Evolutionary conservation across 768 basidiomycete species (phyloP).

Genomic region (Lactifluus rugatus): DNA sequence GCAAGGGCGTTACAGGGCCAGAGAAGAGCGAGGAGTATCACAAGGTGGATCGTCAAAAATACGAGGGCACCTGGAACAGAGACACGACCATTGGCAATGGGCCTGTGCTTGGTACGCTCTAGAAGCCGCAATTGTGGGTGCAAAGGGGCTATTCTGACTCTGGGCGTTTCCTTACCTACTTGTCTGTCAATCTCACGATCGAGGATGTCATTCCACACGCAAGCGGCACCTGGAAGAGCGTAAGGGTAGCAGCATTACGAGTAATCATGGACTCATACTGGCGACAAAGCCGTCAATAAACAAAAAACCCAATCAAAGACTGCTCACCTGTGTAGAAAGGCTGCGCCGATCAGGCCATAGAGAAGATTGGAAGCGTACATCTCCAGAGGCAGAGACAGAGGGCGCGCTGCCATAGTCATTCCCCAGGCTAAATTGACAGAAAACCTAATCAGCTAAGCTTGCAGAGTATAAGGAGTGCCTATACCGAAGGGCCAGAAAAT

Average conservation of each 20-base stretch:
- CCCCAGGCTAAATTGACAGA: conserved; percentile 15
- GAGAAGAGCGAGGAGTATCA: conserved; percentile 8
- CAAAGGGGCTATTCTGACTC: not conserved
- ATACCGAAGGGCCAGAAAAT: conserved; percentile 21
- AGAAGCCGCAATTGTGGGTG: not conserved
- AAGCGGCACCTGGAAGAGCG: not conserved
- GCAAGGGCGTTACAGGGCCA: conserved; percentile 13
- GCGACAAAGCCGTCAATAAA: not conserved
- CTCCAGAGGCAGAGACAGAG: conserved; percentile 7
- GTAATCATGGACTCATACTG: not conserved
- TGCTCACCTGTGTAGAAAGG: not conserved
- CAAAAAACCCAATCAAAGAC: not conserved
- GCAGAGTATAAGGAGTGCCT: not conserved
- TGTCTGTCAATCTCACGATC: conserved; percentile 16
- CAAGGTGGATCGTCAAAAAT: conserved; percentile 14
- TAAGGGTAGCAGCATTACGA: not conserved
- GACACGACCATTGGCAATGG: conserved; percentile 18
- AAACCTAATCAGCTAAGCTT: not conserved
- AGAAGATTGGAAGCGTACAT: not conserved
- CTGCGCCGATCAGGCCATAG: not conserved
- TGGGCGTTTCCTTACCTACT: conserved; percentile 8
- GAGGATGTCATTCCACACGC: conserved; percentile 16
- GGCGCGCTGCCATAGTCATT: conserved; percentile 20
- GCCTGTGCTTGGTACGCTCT: conserved; percentile 21
- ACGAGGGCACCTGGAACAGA: conserved; percentile 17